These are phyloP conservation scores for Fusarium staphyleae DNA, from an alignment of 2,329 filamentous ascomycete genomes.

Conservation along the genomic window DNA sequence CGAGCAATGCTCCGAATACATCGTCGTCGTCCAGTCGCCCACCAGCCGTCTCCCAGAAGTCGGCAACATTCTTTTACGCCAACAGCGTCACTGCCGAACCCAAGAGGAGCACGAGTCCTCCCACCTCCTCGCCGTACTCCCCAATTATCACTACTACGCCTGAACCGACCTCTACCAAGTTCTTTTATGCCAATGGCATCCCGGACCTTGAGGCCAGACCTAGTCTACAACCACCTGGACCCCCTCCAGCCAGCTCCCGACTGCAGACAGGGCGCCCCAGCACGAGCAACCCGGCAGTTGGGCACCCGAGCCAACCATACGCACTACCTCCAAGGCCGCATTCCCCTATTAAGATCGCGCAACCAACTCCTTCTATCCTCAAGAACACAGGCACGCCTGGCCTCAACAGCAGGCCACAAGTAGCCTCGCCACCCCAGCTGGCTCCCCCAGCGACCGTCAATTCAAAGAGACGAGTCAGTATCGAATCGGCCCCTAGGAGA, in stretches of 20 bases:
- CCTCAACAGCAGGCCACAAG: conserved; percentile 41
- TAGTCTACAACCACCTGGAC: conserved; percentile 49
- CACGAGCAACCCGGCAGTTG: conserved; percentile 41
- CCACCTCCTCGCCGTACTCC: conserved; percentile 42
- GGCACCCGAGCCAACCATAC: conserved; percentile 22
- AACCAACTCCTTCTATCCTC: conserved; percentile 34
- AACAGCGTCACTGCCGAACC: conserved; percentile 55
- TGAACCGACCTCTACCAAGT: conserved; percentile 63
- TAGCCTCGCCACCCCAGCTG: conserved; percentile 48
- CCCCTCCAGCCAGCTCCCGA: conserved; percentile 56
- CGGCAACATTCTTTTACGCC: conserved; percentile 64
- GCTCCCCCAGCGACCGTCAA: conserved; percentile 42
- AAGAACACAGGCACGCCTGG: conserved; percentile 27
- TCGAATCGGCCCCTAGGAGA: conserved; percentile 49
- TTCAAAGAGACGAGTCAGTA: conserved; percentile 53
- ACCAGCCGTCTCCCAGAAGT: conserved; percentile 54
- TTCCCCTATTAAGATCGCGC: conserved; percentile 58
- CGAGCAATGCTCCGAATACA: conserved; percentile 72
- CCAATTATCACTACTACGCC: conserved; percentile 47
- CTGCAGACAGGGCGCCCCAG: conserved; percentile 51
- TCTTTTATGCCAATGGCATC: conserved; percentile 76
- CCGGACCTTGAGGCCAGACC: conserved; percentile 52
- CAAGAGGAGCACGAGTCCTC: conserved; percentile 46
- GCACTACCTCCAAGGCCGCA: conserved; percentile 51
- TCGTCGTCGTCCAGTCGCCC: conserved; percentile 47